Evolutionary conservation across 805 yeast genomes (phyloP), one percentile per base, ranked within the genome.

Genomic region (Candida endomychidarum): DNA sequence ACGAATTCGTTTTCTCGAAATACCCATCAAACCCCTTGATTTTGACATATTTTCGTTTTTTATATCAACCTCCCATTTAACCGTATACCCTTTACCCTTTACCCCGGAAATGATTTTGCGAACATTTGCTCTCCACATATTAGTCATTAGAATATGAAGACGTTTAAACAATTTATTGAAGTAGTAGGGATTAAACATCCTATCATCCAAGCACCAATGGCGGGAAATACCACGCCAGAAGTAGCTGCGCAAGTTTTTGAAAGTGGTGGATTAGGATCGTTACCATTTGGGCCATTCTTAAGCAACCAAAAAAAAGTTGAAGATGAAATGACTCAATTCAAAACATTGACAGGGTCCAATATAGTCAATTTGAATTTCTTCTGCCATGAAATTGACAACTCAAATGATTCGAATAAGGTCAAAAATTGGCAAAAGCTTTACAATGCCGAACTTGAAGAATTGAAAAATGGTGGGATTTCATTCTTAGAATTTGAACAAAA

Each of bases 131-230:
- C n/a, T n/a, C n/a, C n/a, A n/a, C n/a, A n/a, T 15, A 20, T 8
- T n/a, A n/a, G n/a, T n/a, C 8, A 20, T 6, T 20, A 5, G 10
- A 12, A 25, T 10, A 41, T 44, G 45, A 48, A 41, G 25, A 25
- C 46, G 17, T 33, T 31, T 34, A 34, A 28, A 17, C 41, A 26
- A 15, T 42, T 46, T n/a, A 19, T 41, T 3, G 37, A 51, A 18
- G 34, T 39, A 15, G 47, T 70, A 16, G 67, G 63, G 3, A 42
- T 68, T n/a, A 59, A 50, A 31, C 53, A 52, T 39, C 80, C 78
- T 3, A 57, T 78, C 3, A 57, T 78, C 24, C 81, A 76, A 50
- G 68, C 83, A 0, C 83, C 83, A 15, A 78, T 78, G 83, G 81
- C 83, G 1, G 81, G 82, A 0, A 66, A 75, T 2, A 61, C 74